A percentile compares a stretch with the other conserved stretches of the same genome.
Evolutionary conservation across 2,329 filamentous ascomycete genomes (phyloP).

Genomic region (Emericellopsis cladophorae): DNA sequence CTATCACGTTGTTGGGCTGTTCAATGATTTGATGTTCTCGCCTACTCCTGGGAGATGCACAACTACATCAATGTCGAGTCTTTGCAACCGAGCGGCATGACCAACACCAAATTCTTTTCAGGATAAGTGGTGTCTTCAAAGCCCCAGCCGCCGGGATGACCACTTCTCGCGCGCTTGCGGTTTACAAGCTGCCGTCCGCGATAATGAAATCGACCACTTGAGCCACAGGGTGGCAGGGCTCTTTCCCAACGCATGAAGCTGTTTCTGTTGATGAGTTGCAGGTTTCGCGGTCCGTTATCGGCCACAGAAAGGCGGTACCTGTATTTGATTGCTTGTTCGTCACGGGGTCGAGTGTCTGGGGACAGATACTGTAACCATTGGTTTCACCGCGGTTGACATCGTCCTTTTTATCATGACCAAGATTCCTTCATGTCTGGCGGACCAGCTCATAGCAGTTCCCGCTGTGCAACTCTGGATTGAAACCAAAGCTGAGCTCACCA

Average conservation of each 20-base stretch:
- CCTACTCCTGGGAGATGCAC: constrained; percentile 37
- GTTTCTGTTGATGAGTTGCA: constrained; percentile 24
- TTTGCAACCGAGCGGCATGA: constrained; percentile 23
- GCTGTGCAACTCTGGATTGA: constrained; percentile 18
- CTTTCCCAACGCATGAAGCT: constrained; percentile 16
- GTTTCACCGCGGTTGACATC: constrained; percentile 26
- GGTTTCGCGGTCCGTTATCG: constrained; percentile 20
- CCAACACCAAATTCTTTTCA: constrained; percentile 42
- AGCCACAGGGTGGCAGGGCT: constrained; percentile 10
- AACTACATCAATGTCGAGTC: constrained; percentile 26
- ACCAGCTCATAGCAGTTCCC: constrained; percentile 14
- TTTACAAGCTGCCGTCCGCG: constrained; percentile 17
- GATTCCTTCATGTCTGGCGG: constrained; percentile 16
- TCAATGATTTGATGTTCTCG: constrained; percentile 38
- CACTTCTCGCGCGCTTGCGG: constrained; percentile 23
- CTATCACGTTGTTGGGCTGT: constrained; percentile 23
- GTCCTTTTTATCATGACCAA: constrained; percentile 17
- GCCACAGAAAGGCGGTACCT: constrained; percentile 27
- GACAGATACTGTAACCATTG: constrained; percentile 22
- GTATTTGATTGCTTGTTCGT: constrained; percentile 24
- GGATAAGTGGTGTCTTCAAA: constrained; percentile 35
- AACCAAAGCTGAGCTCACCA: constrained; percentile 23
- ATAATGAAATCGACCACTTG: constrained; percentile 21
- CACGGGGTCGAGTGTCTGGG: constrained; percentile 24
- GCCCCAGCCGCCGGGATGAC: constrained; percentile 34